Conservation (phyloP, 139 green algal genomes). For the Coccomyxa sp. region DNA sequence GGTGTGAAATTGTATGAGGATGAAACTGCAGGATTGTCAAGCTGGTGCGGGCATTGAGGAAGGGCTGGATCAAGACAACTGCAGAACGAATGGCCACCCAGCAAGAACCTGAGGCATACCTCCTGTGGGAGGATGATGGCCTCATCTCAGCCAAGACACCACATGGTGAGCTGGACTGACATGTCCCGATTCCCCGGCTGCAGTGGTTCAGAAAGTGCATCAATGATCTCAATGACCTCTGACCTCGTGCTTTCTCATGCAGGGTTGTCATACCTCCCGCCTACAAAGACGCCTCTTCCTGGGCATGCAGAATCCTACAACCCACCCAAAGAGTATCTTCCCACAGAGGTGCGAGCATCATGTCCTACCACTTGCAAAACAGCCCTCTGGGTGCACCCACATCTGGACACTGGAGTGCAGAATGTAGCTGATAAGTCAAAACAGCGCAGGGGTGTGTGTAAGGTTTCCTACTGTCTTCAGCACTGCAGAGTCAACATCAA, state of each 20-base stretch:
- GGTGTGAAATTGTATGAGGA: neutral
- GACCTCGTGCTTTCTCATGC: neutral
- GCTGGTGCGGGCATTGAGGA: conserved; percentile 86
- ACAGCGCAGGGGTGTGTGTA: too few relatives aligned
- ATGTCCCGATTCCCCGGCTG: neutral
- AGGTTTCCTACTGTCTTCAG: too few relatives aligned
- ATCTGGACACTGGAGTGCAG: too few relatives aligned
- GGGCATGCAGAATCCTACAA: conserved; percentile 94
- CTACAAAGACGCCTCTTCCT: conserved; percentile 86
- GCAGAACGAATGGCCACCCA: conserved; percentile 13
- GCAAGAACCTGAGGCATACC: conserved; percentile 58
- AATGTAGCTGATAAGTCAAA: too few relatives aligned
- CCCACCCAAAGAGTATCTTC: conserved; percentile 91
- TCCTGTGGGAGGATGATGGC: conserved; percentile 91
- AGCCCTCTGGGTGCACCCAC: too few relatives aligned
- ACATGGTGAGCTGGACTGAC: conserved; percentile 1
- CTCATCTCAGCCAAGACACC: conserved; percentile 54
- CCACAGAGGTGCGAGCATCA: conserved; percentile 56
- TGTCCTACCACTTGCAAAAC: too few relatives aligned
- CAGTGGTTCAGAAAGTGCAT: neutral
- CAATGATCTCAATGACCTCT: neutral
- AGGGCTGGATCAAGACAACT: conserved; percentile 80
- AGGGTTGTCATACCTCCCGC: conserved; percentile 87
- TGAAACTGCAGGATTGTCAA: conserved; percentile 53
- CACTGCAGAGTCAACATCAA: too few relatives aligned